These are phyloP conservation scores for Pisolithus tinctorius DNA, from an alignment of 768 basidiomycete species.

Conservation along the genomic window DNA sequence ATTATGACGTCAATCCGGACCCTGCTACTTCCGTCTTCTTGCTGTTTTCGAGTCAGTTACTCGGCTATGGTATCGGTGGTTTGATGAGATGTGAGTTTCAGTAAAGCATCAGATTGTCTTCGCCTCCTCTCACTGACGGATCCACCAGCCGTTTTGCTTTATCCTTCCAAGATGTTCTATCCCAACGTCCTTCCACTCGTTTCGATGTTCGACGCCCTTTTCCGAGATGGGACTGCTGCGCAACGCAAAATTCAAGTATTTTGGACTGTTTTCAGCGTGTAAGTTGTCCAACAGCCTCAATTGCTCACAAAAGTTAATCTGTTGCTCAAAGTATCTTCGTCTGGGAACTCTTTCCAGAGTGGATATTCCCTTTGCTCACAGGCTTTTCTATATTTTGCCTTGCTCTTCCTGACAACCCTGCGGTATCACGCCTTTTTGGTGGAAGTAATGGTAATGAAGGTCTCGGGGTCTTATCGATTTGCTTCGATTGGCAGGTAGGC, in stretches of 20 bases:
- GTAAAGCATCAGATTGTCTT: not conserved
- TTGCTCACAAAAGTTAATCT: slow-evolving; percentile 7
- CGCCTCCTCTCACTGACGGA: not conserved
- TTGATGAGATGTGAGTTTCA: slow-evolving; percentile 37
- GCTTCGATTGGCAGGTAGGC: slow-evolving; percentile 53
- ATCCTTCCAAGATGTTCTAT: slow-evolving; percentile 41
- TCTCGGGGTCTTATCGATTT: slow-evolving; percentile 51
- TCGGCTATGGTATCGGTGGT: slow-evolving; percentile 53
- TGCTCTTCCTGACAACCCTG: slow-evolving; percentile 40
- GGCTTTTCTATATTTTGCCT: slow-evolving; percentile 54
- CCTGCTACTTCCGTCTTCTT: slow-evolving; percentile 39
- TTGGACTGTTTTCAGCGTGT: slow-evolving; percentile 33
- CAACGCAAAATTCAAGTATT: slow-evolving; percentile 42
- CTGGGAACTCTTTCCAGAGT: slow-evolving; percentile 38
- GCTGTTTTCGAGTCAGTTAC: slow-evolving; percentile 28
- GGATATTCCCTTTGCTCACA: slow-evolving; percentile 35
- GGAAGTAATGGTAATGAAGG: slow-evolving; percentile 60
- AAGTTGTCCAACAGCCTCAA: not conserved
- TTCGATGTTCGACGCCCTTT: slow-evolving; percentile 31
- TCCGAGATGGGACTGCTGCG: slow-evolving; percentile 32
- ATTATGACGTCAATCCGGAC: slow-evolving; percentile 47
- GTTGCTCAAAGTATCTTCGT: slow-evolving; percentile 35
- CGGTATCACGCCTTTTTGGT: slow-evolving; percentile 52
- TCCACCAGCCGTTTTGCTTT: slow-evolving; percentile 27
- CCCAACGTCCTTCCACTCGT: slow-evolving; percentile 22